Evolutionary conservation across 2,329 filamentous ascomycete species (phyloP).

Genomic region (Lecanicillium sp.): DNA sequence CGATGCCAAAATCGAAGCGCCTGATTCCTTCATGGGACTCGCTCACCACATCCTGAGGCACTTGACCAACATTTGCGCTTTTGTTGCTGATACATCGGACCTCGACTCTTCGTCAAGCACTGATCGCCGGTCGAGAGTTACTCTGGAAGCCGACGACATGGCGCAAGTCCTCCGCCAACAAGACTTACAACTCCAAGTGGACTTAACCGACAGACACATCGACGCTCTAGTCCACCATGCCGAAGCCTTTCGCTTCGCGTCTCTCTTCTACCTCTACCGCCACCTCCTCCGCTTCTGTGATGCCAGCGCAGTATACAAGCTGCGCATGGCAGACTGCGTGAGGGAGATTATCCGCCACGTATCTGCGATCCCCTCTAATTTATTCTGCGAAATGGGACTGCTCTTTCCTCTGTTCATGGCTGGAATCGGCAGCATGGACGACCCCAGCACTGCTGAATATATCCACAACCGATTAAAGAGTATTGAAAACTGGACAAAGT

Average conservation of each 20-base stretch:
- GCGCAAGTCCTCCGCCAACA: neutral
- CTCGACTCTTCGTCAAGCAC: neutral
- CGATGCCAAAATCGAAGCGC: neutral
- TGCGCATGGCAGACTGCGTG: conserved; percentile 2
- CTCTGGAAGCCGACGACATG: neutral
- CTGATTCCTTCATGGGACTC: conserved; percentile 4
- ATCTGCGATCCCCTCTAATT: neutral
- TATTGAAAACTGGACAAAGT: conserved; percentile 2
- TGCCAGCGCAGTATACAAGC: neutral
- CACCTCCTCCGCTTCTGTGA: conserved; percentile 1
- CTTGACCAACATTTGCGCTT: neutral
- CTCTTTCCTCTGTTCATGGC: conserved; percentile 2
- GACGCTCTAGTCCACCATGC: conserved; percentile 2
- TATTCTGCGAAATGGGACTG: conserved; percentile 2
- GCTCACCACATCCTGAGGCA: conserved; percentile 1
- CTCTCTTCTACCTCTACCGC: neutral
- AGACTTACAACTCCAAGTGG: neutral
- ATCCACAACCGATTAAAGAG: neutral
- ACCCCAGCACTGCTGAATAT: neutral
- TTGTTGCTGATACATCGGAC: conserved; percentile 1
- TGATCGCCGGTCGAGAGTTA: neutral
- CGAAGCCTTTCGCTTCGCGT: neutral
- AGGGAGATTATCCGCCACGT: conserved; percentile 1
- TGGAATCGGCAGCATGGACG: neutral
- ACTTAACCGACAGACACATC: neutral